A percentile compares a stretch with the other conserved stretches of the same genome.
Evolutionary conservation across 176 grass and related monocot species (phyloP).

Genomic region (Saccharum officinarum): DNA sequence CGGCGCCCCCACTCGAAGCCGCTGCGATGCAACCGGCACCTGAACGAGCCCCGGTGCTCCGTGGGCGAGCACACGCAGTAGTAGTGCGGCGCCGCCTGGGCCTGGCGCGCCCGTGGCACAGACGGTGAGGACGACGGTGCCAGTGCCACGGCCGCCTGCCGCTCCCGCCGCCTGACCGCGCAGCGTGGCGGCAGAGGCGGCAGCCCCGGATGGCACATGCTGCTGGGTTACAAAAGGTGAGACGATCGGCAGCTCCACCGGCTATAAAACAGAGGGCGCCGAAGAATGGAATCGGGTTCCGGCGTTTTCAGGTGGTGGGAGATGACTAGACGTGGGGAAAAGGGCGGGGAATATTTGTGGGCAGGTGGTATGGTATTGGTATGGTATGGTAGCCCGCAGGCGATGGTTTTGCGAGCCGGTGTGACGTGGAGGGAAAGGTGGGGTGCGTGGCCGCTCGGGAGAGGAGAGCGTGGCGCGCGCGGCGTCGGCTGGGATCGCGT

Average conservation of each 20-base stretch:
- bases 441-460: slow-evolving; percentile 1
- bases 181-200: slow-evolving; percentile 54
- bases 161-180: slow-evolving; percentile 23
- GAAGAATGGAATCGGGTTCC: slow-evolving; percentile 26
- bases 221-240: neutral
- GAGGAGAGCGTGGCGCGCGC: slow-evolving; percentile 18
- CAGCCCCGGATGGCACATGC: slow-evolving; percentile 57
- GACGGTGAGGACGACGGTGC: neutral
- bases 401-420: slow-evolving; percentile 28
- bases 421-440: neutral
- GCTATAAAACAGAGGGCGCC: neutral
- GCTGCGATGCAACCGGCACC: slow-evolving; percentile 65
- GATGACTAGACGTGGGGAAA: neutral
- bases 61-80: slow-evolving; percentile 63
- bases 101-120: neutral
- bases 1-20: slow-evolving; percentile 38
- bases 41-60: slow-evolving; percentile 64
- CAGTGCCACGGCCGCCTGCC: neutral
- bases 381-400: neutral
- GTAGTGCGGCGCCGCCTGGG: slow-evolving; percentile 5
- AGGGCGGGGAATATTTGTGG: slow-evolving; percentile 50
- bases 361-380: neutral
- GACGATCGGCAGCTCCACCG: neutral
- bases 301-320: neutral
- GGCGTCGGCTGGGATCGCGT: slow-evolving; percentile 27